Evolutionary conservation across 139 green algal species (phyloP), one percentile per base, ranked within the genome.

Genomic region (Chlorella sp.): DNA sequence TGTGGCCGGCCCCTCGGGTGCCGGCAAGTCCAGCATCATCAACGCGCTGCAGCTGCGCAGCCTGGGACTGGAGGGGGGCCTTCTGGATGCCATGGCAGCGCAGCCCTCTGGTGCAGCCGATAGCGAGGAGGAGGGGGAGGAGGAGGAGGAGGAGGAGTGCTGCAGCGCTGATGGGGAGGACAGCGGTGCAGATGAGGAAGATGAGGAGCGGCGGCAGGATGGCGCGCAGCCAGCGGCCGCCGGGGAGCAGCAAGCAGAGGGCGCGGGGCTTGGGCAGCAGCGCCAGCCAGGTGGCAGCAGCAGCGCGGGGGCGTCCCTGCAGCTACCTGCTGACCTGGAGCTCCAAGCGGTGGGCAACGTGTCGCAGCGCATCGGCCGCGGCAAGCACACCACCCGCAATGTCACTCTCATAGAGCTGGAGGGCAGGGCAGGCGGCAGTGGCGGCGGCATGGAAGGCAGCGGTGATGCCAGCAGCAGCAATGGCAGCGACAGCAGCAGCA

Each of bases 1-100:
- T 36, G 84, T 99, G 38, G 95, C 96, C 1, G 97, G 97, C 21
- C 97, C 97, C 7, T 98, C 93, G 32, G 96, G 95, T 0, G 96
- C 96, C 16, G 97, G 97, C 74, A 99, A 99, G 88, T 98, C 92
- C 7, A 96, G 90, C 11, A 89, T 99, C 44, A 99, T 99, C 85
- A 99, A 99, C 86, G 90, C 92, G 0, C 84, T 98, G 65, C 81
- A 85, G 30, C 38, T 90, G 68, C 55, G 83, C 32, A 65, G 78
- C 5, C 34, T 41, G 56, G 76, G 71, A 36, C 36, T 64, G 68
- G 64, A 65, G 30, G 57, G 36, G 3, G 51, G 51, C n/a, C 62
- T 69, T n/a, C 44, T 88, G n/a, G 71, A 79, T 1, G 69, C 67
- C 11, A 67, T 85, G 80, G 23, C 28, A 17, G 81, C 86, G 16